These are phyloP conservation scores for Pyrenopolyporus hunteri DNA, from an alignment of 495 filamentous ascomycete genomes.

Conservation along the genomic window DNA sequence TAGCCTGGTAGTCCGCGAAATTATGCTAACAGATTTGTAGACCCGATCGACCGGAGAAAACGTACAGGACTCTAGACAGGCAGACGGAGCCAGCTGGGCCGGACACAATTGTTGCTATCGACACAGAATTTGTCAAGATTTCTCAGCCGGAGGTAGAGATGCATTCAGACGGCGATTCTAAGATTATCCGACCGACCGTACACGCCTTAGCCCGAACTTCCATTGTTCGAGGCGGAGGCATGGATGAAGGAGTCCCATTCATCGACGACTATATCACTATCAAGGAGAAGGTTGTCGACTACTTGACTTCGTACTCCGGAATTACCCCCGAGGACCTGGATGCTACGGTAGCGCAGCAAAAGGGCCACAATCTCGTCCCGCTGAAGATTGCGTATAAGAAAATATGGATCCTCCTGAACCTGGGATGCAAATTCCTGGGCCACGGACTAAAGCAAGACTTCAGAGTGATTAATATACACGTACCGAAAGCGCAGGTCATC, in stretches of 20 bases:
- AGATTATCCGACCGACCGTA: slow-evolving; percentile 83
- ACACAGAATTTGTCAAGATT: slow-evolving; percentile 93
- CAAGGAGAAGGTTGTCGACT: slow-evolving; percentile 91
- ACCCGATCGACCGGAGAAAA: slow-evolving; percentile 48
- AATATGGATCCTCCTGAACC: slow-evolving; percentile 93
- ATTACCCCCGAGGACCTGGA: slow-evolving; percentile 87
- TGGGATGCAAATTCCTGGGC: slow-evolving; percentile 92
- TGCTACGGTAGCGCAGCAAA: slow-evolving; percentile 62
- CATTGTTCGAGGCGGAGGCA: slow-evolving; percentile 78
- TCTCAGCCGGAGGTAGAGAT: slow-evolving; percentile 91
- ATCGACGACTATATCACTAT: slow-evolving; percentile 97
- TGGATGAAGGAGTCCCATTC: slow-evolving; percentile 79
- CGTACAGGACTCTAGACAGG: slow-evolving; percentile 65
- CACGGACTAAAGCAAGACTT: slow-evolving; percentile 94
- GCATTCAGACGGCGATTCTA: slow-evolving; percentile 84
- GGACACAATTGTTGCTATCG: slow-evolving; percentile 81
- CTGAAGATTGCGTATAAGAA: slow-evolving; percentile 96
- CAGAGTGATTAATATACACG: slow-evolving; percentile 95
- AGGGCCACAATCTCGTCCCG: slow-evolving; percentile 75
- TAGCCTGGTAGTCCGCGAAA: not conserved
- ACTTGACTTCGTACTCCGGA: slow-evolving; percentile 90
- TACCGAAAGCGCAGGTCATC: slow-evolving; percentile 87
- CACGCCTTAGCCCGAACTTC: slow-evolving; percentile 88
- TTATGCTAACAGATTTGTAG: slow-evolving; percentile 34
- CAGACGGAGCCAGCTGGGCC: slow-evolving; percentile 68